Evolutionary conservation across 768 basidiomycete species (phyloP).

Genomic region (Amanita phalloides): DNA sequence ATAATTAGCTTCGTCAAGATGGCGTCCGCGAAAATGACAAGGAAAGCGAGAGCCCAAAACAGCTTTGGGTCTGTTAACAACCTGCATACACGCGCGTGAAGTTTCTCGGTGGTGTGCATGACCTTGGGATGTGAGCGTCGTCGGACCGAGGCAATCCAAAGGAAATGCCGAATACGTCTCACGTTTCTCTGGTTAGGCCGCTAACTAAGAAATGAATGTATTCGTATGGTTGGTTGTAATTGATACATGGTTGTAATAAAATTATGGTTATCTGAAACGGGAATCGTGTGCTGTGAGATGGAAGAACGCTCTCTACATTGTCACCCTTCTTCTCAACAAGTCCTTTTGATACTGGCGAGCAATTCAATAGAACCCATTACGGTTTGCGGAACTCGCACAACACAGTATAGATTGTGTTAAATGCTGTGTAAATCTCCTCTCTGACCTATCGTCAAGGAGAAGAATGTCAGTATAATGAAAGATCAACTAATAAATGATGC

Average conservation of each 20-base stretch:
- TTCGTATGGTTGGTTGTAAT: constrained; percentile 13
- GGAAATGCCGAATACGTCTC: neutral
- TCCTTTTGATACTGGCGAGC: neutral
- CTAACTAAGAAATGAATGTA: constrained; percentile 3
- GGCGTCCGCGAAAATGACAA: constrained; percentile 68
- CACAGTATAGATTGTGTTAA: constrained; percentile 99
- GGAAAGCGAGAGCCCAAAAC: constrained; percentile 56
- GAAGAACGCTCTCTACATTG: constrained; percentile 35
- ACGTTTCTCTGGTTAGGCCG: neutral
- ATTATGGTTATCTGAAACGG: constrained; percentile 17
- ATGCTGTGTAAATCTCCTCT: constrained; percentile 99
- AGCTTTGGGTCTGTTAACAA: constrained; percentile 44
- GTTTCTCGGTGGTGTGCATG: neutral
- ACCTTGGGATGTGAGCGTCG: neutral
- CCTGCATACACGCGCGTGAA: constrained; percentile 10
- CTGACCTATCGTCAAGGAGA: constrained; percentile 55
- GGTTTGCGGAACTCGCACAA: constrained; percentile 92
- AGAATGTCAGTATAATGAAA: constrained; percentile 30
- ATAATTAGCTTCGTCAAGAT: constrained; percentile 74
- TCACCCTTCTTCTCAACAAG: constrained; percentile 14
- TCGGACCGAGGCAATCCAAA: neutral
- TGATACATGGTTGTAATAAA: constrained; percentile 19
- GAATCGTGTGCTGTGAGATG: neutral
- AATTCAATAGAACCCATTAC: constrained; percentile 18
- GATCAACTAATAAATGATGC: constrained; percentile 16